Conservation (phyloP, 139 green algal genomes). For the Astrephomene gubernaculifera region DNA sequence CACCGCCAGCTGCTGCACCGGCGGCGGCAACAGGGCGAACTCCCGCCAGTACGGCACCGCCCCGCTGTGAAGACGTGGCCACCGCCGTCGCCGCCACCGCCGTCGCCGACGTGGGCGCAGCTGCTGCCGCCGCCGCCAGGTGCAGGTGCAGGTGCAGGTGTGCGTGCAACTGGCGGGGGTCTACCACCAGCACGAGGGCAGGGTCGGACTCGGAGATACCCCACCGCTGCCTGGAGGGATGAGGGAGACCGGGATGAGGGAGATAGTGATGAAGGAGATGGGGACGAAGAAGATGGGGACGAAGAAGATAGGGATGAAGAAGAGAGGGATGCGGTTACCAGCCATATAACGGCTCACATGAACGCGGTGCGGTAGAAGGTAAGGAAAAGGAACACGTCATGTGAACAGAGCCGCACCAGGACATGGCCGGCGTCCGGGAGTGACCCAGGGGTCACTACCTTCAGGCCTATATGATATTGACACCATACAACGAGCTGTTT, state of each 20-base stretch:
- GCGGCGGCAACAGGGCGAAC: not conserved
- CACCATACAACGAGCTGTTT: not conserved
- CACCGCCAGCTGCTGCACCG: not conserved
- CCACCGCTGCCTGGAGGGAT: not conserved
- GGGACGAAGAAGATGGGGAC: not conserved
- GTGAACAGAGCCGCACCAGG: no score
- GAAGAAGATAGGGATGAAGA: not conserved
- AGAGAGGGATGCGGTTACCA: not conserved
- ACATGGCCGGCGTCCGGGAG: no score
- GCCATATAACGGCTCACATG: not conserved
- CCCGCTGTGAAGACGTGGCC: not conserved
- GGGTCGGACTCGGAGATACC: not conserved
- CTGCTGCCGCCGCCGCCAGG: slow-evolving; percentile 14
- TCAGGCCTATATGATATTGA: not conserved
- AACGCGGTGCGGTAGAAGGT: no score
- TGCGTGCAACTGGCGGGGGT: slow-evolving; percentile 9
- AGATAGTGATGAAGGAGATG: not conserved
- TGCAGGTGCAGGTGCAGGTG: no score
- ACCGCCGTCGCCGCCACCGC: not conserved
- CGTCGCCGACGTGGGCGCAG: no score
- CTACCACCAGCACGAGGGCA: not conserved
- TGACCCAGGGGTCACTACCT: no score
- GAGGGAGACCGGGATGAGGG: not conserved
- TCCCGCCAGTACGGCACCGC: not conserved
- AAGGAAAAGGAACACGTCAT: no score